These are phyloP conservation scores for Vigna mungo DNA, from an alignment of 306 rosid genomes.

Conservation along the genomic window DNA sequence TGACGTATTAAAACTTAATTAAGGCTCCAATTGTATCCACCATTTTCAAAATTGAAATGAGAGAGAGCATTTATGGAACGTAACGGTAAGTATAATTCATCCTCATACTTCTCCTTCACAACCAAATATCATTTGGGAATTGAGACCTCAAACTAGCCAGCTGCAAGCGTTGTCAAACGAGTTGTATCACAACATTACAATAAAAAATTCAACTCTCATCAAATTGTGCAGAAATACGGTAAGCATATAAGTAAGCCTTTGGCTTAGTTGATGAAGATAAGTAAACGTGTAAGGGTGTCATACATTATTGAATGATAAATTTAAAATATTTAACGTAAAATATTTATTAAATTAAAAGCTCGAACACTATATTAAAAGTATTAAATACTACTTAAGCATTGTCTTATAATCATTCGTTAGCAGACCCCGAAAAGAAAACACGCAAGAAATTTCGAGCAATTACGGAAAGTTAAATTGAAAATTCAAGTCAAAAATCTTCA, in stretches of 20 bases:
- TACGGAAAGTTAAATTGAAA: neutral
- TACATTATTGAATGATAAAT: neutral
- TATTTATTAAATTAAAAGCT: neutral
- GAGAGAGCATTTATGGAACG: neutral
- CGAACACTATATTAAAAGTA: neutral
- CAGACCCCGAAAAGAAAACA: neutral
- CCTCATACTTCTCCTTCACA: constrained; percentile 4
- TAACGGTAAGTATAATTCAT: neutral
- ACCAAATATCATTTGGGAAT: neutral
- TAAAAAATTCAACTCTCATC: neutral
- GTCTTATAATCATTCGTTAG: neutral
- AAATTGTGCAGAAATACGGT: neutral
- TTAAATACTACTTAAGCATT: neutral
- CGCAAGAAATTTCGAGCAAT: constrained; percentile 29
- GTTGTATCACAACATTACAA: neutral
- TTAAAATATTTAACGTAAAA: neutral
- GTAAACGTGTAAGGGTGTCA: neutral
- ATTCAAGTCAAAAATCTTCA: neutral
- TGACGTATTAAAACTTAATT: too few relatives aligned
- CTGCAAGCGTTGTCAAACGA: neutral
- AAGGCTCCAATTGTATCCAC: too few relatives aligned
- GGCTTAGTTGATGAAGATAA: neutral
- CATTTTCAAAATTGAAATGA: neutral
- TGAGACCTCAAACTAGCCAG: constrained; percentile 16
- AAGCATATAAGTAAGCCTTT: too few relatives aligned